Base-by-base conservation (phyloP, 116 monocot species). In the Phalaenopsis hybrid region DNA sequence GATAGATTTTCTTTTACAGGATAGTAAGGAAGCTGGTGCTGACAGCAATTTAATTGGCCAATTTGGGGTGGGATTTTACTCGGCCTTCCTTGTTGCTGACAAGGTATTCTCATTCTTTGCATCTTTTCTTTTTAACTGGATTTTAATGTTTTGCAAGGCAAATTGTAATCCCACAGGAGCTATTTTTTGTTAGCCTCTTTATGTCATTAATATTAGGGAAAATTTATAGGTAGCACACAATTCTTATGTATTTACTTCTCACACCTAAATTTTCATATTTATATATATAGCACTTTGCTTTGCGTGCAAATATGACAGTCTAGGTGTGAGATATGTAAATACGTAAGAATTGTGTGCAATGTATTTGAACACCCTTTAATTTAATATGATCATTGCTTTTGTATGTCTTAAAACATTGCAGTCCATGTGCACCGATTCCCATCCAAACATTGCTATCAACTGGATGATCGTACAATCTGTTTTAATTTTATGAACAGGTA, bases 11-110 rank as follows among this genome's bases (percentile, higher is more conserved):
- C 16, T 80, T 81, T 23, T 21, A 67, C 88, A 99, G 99, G 99
- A 99, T 77, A 99, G 87, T 51, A 90, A 99, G 81, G 99, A 99
- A 74, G 86, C 90, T 86, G 99, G 99, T 79, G 84, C 80, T 50
- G 92, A 93, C 76, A 95, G 90, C 86, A 91, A 91, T 82, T 91
- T 99, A 73, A 99, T 99, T 77, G 99, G 99, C 23, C 99, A 99
- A 82, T 99, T 99, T 91, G 99, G 99, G 78, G 99, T 99, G 28
- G 99, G 99, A 28, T 99, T 99, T 84, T 99, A 99, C 81, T 99
- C 99, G 44, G 85, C 99, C 55, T 99, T 99, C 85, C 99, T 99
- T 79, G 99, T 99, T 59, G 81, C 99, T 46, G 93, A 99, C 75
- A 93, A 85, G 90, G 95, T 99, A 83, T 76, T 44, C 46, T 74